Evolutionary conservation across 495 filamentous ascomycete species (phyloP).

Genomic region (Aspergillus coremiiformis): DNA sequence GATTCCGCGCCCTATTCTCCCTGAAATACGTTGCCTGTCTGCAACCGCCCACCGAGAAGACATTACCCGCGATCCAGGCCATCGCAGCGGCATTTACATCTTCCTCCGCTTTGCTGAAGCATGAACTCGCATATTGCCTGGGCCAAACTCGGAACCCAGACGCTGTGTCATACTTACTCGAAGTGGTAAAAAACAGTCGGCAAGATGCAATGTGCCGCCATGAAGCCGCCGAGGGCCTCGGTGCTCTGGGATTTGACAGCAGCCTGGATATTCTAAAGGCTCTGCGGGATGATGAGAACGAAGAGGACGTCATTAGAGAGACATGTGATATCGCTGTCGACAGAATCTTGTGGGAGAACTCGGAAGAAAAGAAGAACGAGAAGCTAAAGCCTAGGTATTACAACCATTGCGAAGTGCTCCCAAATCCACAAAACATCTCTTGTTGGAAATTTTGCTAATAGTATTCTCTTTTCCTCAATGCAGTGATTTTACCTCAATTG

Average conservation of each 20-base stretch:
- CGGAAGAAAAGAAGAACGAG: conserved; percentile 61
- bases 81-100: conserved; percentile 86
- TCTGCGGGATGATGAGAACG: conserved; percentile 61
- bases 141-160: conserved; percentile 76
- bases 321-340: conserved; percentile 96
- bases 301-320: conserved; percentile 76
- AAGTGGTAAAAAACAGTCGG: conserved; percentile 65
- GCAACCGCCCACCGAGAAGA: conserved; percentile 52
- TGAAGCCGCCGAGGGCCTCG: conserved; percentile 92
- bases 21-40: conserved; percentile 84
- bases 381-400: conserved; percentile 67
- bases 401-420: background rate
- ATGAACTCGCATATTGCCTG: conserved; percentile 95
- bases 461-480: conserved; percentile 6
- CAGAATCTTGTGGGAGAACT: conserved; percentile 88
- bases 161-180: conserved; percentile 63
- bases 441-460: conserved; percentile 2
- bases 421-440: background rate
- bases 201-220: conserved; percentile 96
- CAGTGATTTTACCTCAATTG: conserved; percentile 91
- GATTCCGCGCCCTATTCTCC: conserved; percentile 96
- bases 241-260: conserved; percentile 67
- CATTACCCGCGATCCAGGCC: conserved; percentile 73
- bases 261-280: conserved; percentile 65
- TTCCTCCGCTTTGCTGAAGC: conserved; percentile 79